Percentiles rank a stretch among this genome's conserved stretches.
Evolutionary conservation across 495 filamentous ascomycete species (phyloP).

Genomic region (Symbiotaphrina buchneri): DNA sequence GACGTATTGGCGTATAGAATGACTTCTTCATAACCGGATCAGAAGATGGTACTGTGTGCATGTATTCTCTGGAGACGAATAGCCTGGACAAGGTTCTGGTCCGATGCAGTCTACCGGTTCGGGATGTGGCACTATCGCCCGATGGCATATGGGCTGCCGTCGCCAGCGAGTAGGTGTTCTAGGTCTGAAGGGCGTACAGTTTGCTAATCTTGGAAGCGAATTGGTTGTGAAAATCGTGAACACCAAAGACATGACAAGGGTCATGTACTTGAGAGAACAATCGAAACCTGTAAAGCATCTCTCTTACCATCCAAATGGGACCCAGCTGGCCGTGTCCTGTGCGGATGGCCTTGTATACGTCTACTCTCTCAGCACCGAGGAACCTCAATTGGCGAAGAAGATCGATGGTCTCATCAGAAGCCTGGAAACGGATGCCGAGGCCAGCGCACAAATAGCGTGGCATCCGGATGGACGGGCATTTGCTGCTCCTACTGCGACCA

Average conservation of each 20-base stretch:
- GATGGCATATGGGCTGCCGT: slow-evolving; percentile 80
- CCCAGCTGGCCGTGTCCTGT: slow-evolving; percentile 57
- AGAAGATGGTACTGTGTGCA: slow-evolving; percentile 82
- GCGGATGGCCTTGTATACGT: slow-evolving; percentile 74
- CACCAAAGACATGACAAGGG: slow-evolving; percentile 46
- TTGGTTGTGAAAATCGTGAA: slow-evolving; percentile 74
- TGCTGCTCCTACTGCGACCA: slow-evolving; percentile 58
- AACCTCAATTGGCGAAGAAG: slow-evolving; percentile 58
- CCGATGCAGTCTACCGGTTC: slow-evolving; percentile 58
- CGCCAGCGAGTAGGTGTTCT: slow-evolving; percentile 54
- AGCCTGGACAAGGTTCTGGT: slow-evolving; percentile 58
- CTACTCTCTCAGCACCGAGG: slow-evolving; percentile 62
- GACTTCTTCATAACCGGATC: slow-evolving; percentile 69
- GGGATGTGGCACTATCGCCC: slow-evolving; percentile 65
- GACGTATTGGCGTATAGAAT: slow-evolving; percentile 24
- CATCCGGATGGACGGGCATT: slow-evolving; percentile 91
- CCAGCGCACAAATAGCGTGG: slow-evolving; percentile 60
- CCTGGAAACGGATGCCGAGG: slow-evolving; percentile 56
- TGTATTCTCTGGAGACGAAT: slow-evolving; percentile 60
- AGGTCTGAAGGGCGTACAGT: neutral
- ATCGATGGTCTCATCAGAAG: slow-evolving; percentile 68
- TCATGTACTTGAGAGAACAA: slow-evolving; percentile 61
- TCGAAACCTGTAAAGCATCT: slow-evolving; percentile 71
- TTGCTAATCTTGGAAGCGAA: slow-evolving; percentile 28
- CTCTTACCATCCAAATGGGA: slow-evolving; percentile 65